Conservation (phyloP, 179 eudicot species). For the Corrigiola litoralis region DNA sequence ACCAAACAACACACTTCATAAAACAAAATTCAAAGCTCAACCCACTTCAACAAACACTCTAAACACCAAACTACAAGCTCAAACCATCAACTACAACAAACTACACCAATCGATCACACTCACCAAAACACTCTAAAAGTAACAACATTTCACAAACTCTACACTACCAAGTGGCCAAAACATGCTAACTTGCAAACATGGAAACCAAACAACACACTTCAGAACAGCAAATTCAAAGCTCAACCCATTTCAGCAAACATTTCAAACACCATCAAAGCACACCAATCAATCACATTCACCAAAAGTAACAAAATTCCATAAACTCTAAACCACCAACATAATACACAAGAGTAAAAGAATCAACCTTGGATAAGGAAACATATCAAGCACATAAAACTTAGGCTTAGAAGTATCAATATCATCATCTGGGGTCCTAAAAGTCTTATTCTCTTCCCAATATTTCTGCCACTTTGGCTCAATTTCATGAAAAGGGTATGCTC, state of each 20-base stretch:
- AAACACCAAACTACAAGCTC: neutral
- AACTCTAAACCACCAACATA: neutral
- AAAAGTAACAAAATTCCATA: neutral
- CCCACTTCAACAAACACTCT: neutral
- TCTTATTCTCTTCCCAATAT: slow-evolving; percentile 79
- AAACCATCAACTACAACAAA: neutral
- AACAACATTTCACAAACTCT: neutral
- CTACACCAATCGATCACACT: neutral
- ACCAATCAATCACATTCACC: neutral
- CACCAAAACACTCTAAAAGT: neutral
- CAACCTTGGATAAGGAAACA: slow-evolving; percentile 99
- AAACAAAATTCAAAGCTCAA: neutral
- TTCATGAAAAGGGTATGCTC: slow-evolving; percentile 78
- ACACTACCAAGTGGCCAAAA: too few relatives aligned
- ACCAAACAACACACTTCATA: neutral
- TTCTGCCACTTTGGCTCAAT: slow-evolving; percentile 88
- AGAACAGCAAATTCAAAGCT: neutral
- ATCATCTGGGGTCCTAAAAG: slow-evolving; percentile 80
- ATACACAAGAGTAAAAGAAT: neutral
- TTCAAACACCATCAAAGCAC: neutral
- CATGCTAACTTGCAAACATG: neutral
- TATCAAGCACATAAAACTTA: slow-evolving; percentile 93
- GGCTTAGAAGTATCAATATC: slow-evolving; percentile 77
- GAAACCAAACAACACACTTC: neutral
- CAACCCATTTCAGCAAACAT: slow-evolving; percentile 3